phyloP scores from a whole-genome alignment of 2,329 filamentous ascomycete genomes.

The Sporothrix schenckii region DNA sequence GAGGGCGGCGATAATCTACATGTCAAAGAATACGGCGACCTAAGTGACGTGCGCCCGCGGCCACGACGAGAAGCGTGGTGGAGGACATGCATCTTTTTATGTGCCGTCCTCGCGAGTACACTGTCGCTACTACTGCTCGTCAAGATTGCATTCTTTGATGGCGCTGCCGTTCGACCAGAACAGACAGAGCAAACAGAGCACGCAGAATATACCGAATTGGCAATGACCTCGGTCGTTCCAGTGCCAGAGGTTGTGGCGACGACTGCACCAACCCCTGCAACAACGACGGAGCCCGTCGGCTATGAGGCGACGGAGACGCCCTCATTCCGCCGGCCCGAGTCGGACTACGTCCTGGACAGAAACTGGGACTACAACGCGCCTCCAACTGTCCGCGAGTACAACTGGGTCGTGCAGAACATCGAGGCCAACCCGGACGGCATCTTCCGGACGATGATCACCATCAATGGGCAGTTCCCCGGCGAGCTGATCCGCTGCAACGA shows the following conservation, averaged over 20 bases:
- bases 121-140: constrained; percentile 33
- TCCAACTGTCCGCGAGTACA: constrained; percentile 58
- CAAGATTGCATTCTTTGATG: constrained; percentile 34
- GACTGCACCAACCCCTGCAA: neutral
- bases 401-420: constrained; percentile 63
- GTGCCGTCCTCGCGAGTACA: constrained; percentile 23
- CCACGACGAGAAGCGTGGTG: constrained; percentile 11
- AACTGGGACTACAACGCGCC: constrained; percentile 58
- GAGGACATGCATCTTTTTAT: constrained; percentile 21
- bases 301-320: constrained; percentile 39
- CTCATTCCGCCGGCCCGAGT: constrained; percentile 42
- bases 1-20: neutral
- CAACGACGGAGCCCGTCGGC: neutral
- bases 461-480: constrained; percentile 75
- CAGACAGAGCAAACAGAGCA: neutral
- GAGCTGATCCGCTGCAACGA: constrained; percentile 73
- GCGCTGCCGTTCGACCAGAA: neutral
- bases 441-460: constrained; percentile 64
- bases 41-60: neutral
- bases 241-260: neutral
- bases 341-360: constrained; percentile 60
- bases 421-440: constrained; percentile 70
- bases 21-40: neutral
- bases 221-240: neutral
- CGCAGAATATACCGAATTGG: neutral